A percentile compares a stretch with the other conserved stretches of the same genome.
These are phyloP conservation scores for Rhytidhysteron rufulum DNA, from an alignment of 2,329 filamentous ascomycete species.

Conservation along the genomic window DNA sequence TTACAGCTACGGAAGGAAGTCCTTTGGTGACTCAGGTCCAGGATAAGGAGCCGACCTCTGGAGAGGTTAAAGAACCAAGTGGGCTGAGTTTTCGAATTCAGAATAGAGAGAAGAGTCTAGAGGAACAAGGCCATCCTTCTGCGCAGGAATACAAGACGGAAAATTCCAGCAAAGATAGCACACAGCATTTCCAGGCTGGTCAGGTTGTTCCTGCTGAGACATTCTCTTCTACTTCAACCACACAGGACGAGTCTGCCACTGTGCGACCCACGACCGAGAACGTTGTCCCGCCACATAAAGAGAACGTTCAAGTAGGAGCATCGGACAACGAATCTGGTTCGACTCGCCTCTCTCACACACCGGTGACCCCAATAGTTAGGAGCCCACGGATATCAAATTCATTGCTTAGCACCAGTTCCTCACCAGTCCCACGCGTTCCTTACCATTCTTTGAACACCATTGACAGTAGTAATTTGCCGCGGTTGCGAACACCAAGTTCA, in stretches of 20 bases:
- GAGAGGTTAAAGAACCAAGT: no score
- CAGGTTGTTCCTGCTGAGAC: conserved; percentile 1
- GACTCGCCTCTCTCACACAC: no score
- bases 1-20: no score
- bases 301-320: background rate
- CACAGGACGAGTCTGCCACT: conserved; percentile 14
- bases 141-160: no score
- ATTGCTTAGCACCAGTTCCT: background rate
- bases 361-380: no score
- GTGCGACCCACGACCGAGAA: conserved; percentile 16
- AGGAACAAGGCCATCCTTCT: no score
- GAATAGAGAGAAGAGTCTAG: no score
- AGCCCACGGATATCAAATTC: no score
- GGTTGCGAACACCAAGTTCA: conserved; percentile 16
- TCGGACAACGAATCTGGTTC: conserved; percentile 1
- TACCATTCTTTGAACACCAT: conserved; percentile 17
- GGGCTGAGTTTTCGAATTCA: no score
- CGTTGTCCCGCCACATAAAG: background rate
- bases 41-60: no score
- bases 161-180: background rate
- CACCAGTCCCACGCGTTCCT: conserved; percentile 12
- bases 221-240: conserved; percentile 6
- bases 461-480: conserved; percentile 15
- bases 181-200: background rate
- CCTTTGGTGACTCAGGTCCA: no score